Evolutionary conservation across 257 asterid genomes (phyloP), one percentile per base, ranked within the genome.

Genomic region (Ilex aquifolium): DNA sequence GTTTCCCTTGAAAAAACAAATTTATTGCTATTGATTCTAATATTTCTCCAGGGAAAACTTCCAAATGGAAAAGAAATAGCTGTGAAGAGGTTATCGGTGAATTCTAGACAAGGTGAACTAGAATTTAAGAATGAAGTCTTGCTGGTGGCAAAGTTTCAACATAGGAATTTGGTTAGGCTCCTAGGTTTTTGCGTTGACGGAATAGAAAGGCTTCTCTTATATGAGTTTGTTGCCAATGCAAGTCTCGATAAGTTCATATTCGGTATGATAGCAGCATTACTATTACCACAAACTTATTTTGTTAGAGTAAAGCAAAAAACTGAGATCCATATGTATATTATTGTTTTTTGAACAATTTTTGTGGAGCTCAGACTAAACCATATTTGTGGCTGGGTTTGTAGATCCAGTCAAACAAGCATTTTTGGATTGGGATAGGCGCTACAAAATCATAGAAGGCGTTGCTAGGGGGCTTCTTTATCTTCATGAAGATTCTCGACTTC

Each of bases 111-210:
- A 30, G 84, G 76, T 0, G 75, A 69, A 32, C 2, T 32, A 40
- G 84, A 79, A 64, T 79, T 79, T 13, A 76, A 76, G 70, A 77
- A 70, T 10, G 79, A 77, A 56, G 77, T 77, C 7, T 1, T 46
- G 36, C 32, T 74, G 31, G 51, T 74, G 7, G 79, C 75, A 0
- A 74, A 59, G 54, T 72, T 74, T 44, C 79, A 74, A 49, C 79
- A 74, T 55, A 69, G 65, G 53, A 69, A 57, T 61, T 60, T 69
- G 13, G 75, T 69, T n/a, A 66, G 72, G 42, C 59, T 74, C 13
- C 40, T 69, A 36, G 75, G 79, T 8, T 74, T 74, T 16, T 65
- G 66, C 53, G 8, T 69, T 1, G 40, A 64, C 15, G 66, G 57
- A 17, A 64, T 44, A 0, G 79, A 74, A 39, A 77, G 48, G 57